Base-by-base conservation (phyloP, 78 protist genomes). In the Dictyostelium citrinum region DNA sequence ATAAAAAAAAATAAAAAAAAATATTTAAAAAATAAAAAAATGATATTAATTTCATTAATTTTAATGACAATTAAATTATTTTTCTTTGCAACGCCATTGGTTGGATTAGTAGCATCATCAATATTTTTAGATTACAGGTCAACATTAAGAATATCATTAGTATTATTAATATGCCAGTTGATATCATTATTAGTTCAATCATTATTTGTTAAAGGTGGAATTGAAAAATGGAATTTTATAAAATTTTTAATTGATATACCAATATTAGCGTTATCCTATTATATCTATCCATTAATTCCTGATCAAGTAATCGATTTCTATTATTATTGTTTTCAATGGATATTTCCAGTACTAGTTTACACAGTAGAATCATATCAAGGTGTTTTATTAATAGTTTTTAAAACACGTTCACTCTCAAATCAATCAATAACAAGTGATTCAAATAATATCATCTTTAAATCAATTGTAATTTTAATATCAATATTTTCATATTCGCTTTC, bases 151-250 rank as follows among this genome's bases (percentile, higher is more conserved):
- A 41, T 75, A 10, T 39, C 55, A 11, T 43, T 75, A 11, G 58
- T 75, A 20, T 43, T 75, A 41, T 35, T 75, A 33, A 20, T 41
- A 8, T 37, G 27, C n/a, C 81, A 75, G 24, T 75, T 75, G 10
- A n/a, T 75, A 43, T 75, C 58, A 33, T 75, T 75, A 43, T 41
- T 75, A 7, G 20, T 70, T 33, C 77, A 70, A 70, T 70, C 77
- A 70, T 70, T 70, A 17, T 70, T 75, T 75, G 58, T 75, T 3
- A 43, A 43, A 16, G 37, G 27, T 75, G 58, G 81, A 41, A 12
- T 20, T 22, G 81, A 70, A 22, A 70, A 70, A 33, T 75, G 81
- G 81, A 43, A 75, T 35, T 41, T 41, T 5, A 31, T 75, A n/a
- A 43, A 75, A 27, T 43, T 43, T 43, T 8, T 41, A 35, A 14